A percentile compares a stretch with the other conserved stretches of the same genome.
phyloP scores from a whole-genome alignment of 257 asterid species.

The Lithospermum erythrorhizon region DNA sequence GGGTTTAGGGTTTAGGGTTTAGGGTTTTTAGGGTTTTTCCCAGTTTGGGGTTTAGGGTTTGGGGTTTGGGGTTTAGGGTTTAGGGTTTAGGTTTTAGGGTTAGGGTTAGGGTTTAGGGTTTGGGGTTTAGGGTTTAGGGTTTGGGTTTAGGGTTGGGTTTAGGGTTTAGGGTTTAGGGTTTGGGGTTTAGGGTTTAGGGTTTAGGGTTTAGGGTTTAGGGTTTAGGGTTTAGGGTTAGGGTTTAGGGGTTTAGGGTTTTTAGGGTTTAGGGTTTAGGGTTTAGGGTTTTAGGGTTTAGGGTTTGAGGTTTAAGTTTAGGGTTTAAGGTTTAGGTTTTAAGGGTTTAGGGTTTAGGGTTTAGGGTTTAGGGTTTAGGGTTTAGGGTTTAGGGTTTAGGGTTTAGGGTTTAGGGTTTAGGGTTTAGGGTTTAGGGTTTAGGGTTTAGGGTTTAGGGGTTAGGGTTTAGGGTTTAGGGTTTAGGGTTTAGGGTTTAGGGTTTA shows the following conservation, averaged over 20 bases:
- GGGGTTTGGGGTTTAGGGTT: neutral
- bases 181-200: neutral
- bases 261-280: neutral
- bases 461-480: neutral
- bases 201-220: conserved; percentile 1
- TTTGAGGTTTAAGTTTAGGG: conserved; percentile 5
- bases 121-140: neutral
- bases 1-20: conserved; percentile 1
- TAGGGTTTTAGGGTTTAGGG: neutral
- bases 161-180: conserved; percentile 1
- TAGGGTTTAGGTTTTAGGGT: conserved; percentile 5
- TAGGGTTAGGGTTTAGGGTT: neutral
- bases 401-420: too few relatives aligned
- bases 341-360: neutral
- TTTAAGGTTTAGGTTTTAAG: conserved; percentile 1
- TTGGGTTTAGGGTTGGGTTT: too few relatives aligned
- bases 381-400: too few relatives aligned
- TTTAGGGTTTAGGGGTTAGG: too few relatives aligned
- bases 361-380: conserved; percentile 7
- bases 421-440: too few relatives aligned
- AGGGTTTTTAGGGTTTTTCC: too few relatives aligned
- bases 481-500: neutral
- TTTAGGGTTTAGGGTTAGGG: neutral
- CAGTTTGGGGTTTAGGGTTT: conserved; percentile 7
- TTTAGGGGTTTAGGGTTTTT: too few relatives aligned